Evolutionary conservation across 345 rosid species (phyloP).

Genomic region (Lepidium aucheri): DNA sequence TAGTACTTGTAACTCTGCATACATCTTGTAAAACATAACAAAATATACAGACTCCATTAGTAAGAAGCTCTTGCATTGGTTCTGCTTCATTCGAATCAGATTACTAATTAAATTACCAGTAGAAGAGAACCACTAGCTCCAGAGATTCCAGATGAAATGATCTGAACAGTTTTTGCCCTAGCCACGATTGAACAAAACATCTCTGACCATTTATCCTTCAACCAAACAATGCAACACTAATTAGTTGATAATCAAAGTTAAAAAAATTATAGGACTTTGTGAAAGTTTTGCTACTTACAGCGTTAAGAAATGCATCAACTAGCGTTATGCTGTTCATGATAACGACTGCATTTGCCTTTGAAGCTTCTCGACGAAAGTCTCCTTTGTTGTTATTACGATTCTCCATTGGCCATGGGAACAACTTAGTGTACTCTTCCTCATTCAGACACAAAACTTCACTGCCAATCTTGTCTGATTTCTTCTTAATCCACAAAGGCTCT

Average conservation of each 20-base stretch:
- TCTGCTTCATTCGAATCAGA: neutral
- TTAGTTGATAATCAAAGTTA: neutral
- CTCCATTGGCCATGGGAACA: constrained; percentile 65
- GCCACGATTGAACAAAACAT: constrained; percentile 88
- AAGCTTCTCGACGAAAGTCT: constrained; percentile 59
- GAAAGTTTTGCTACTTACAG: constrained; percentile 37
- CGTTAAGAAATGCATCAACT: constrained; percentile 71
- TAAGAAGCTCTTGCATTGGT: neutral
- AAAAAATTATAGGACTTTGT: neutral
- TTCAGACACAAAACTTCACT: constrained; percentile 40
- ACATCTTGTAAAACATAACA: constrained; percentile 45
- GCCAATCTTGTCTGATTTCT: constrained; percentile 19
- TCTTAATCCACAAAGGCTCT: constrained; percentile 70
- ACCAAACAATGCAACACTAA: neutral
- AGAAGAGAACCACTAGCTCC: constrained; percentile 77
- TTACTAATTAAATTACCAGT: constrained; percentile 41
- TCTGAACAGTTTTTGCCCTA: constrained; percentile 75
- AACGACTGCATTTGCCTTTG: constrained; percentile 60
- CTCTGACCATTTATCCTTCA: constrained; percentile 80
- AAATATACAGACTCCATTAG: neutral
- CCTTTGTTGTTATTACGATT: constrained; percentile 28
- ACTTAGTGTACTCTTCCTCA: constrained; percentile 50
- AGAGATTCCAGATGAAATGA: constrained; percentile 47
- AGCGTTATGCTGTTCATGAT: constrained; percentile 87
- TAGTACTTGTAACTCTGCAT: constrained; percentile 71